Evolutionary conservation across 2,329 filamentous ascomycete species (phyloP), one percentile per base, ranked within the genome.

Genomic region (Penicillium glabrum): DNA sequence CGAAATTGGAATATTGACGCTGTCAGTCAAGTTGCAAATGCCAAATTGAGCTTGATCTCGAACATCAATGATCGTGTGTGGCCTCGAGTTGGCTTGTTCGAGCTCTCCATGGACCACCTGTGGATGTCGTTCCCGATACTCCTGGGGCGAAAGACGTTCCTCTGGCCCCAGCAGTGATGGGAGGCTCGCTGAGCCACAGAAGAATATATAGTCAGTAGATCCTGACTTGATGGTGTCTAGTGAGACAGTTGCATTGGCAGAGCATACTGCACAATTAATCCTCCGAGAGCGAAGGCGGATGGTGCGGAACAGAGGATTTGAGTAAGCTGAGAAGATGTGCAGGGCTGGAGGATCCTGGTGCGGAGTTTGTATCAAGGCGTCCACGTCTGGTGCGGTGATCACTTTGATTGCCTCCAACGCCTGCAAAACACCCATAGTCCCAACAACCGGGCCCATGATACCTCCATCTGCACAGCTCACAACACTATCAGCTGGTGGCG

Each of bases 391-490:
- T 24, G 77, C 67, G 0, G 85, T 82, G 16, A 97, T 81, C n/a
- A 97, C 74, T 71, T 96, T 95, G 67, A 98, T 87, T 0, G 91
- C 87, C 75, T 98, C 92, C 1, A 96, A 79, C 0, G 95, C 93
- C 77, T 98, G 95, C 54, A 98, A 77, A 0, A 96, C 87, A 8
- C 95, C 95, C 91, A 99, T 97, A 0, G 87, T 83, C 0, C 95
- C 95, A 0, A 99, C 95, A 0, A 97, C 92, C 0, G 95, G 93
- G 0, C 95, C 95, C 1, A 99, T 69, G 9, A 99, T 92, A 0
- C 95, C 95, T 10, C 93, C 93, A 71, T 99, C 95, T 41, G 93
- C 91, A 68, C 95, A 99, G 58, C 88, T 91, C 1, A 91, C 82
- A 1, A 97, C 88, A 55, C 86, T 91, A 43, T 90, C 89, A 0